Evolutionary conservation across 2,329 filamentous ascomycete genomes (phyloP).

Genomic region (Microdochium bolleyi): DNA sequence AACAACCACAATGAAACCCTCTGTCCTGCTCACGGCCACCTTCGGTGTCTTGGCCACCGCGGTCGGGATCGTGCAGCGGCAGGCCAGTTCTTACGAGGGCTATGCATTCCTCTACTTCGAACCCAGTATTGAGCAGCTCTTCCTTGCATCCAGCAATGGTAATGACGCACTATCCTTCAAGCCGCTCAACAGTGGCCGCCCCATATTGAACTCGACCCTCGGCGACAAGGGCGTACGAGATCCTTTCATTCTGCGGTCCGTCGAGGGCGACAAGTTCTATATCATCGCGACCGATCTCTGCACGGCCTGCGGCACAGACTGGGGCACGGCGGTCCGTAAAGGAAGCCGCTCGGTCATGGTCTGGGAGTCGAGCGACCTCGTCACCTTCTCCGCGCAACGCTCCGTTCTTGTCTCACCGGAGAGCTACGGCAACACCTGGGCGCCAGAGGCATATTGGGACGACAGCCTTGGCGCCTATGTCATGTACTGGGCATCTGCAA

Average conservation of each 20-base stretch:
- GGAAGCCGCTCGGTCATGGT: conserved; percentile 27
- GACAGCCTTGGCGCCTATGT: no score
- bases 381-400: conserved; percentile 27
- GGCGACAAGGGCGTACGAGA: conserved; percentile 31
- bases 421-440: conserved; percentile 31
- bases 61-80: no score
- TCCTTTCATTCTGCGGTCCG: conserved; percentile 31
- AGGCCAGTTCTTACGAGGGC: no score
- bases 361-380: conserved; percentile 31
- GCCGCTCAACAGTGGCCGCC: conserved; percentile 21
- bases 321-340: conserved; percentile 11
- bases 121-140: no score
- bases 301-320: conserved; percentile 18
- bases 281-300: conserved; percentile 32
- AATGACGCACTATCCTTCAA: no score
- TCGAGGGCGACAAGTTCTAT: conserved; percentile 27
- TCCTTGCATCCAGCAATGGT: no score
- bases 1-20: no score
- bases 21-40: no score
- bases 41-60: no score
- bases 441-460: conserved; percentile 29
- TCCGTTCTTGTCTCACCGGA: conserved; percentile 28
- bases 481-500: no score
- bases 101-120: no score
- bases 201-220: conserved; percentile 24